Evolutionary conservation across 345 rosid genomes (phyloP), one percentile per base, ranked within the genome.

Genomic region (Noccaea caerulescens): DNA sequence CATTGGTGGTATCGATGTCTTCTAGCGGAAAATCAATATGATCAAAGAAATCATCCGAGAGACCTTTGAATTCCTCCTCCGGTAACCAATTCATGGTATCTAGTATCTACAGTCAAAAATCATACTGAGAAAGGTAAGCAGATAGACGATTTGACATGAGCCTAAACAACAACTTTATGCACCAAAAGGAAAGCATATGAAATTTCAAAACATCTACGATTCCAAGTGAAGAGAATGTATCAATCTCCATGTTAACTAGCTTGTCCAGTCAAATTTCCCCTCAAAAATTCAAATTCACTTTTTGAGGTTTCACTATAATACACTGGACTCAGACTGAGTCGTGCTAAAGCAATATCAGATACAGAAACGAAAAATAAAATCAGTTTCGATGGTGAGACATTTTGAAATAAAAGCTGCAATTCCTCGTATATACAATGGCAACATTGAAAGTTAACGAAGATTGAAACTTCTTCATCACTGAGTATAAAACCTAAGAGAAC

Each of bases 1-100:
- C 83, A 69, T 77, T 72, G 50, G 62, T 66, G 6, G 68, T 39
- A 32, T 86, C 96, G 11, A 79, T 69, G 56, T 84, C 93, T 71
- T 91, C 96, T 50, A 78, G 50, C 0, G 97, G 87, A 32, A 83
- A 76, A 67, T 86, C 93, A 4, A 88, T 45, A n/a, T 53, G 78
- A 69, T 86, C 88, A 55, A 86, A 84, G 63, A 86, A 82, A 72
- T 85, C 88, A 75, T 88, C 97, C 0, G 82, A 52, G 20, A 82
- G 71, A 14, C 83, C 84, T 45, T 81, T 74, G 36, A 90, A 76
- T 32, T 81, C 79, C 54, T 80, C 82, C 47, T 86, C 92, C 37
- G 79, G 65, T 14, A 78, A 77, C 92, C 89, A 83, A 60, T 33
- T 80, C 84, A 83, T 79, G 47, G 54, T 79, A 41, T 38, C 72